These are phyloP conservation scores for Boletus subparvulus DNA, from an alignment of 768 basidiomycete genomes.

Conservation along the genomic window DNA sequence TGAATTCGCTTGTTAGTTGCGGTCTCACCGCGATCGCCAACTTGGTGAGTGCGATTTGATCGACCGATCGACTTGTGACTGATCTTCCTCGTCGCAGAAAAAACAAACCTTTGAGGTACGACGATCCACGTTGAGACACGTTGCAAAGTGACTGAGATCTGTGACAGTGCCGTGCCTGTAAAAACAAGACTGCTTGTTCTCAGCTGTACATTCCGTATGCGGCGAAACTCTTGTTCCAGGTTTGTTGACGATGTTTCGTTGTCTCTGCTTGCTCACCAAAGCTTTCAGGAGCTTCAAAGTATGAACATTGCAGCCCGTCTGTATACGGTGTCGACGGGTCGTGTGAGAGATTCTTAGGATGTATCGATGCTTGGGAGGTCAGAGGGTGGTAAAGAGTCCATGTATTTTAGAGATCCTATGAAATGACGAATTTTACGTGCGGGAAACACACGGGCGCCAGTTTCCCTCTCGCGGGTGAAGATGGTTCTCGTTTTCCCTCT, in stretches of 20 bases:
- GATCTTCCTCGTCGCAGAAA: constrained; percentile 51
- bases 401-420: constrained; percentile 37
- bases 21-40: constrained; percentile 98
- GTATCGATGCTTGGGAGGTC: background rate
- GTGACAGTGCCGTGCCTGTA: constrained; percentile 71
- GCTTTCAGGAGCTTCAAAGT: constrained; percentile 78
- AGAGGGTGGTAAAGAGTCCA: constrained; percentile 5
- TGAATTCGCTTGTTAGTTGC: constrained; percentile 52
- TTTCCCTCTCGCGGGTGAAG: too few species aligned
- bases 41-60: constrained; percentile 53
- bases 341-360: constrained; percentile 60
- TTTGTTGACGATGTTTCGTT: constrained; percentile 30
- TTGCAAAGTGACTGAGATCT: constrained; percentile 2
- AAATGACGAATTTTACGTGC: background rate
- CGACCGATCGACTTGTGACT: constrained; percentile 5
- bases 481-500: too few species aligned
- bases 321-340: constrained; percentile 84
- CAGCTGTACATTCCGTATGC: constrained; percentile 95
- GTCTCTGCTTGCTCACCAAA: background rate
- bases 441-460: too few species aligned
- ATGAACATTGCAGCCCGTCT: constrained; percentile 93
- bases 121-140: background rate
- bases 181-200: constrained; percentile 71
- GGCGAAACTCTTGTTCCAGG: constrained; percentile 95
- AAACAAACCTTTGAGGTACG: constrained; percentile 92